Base-by-base conservation (phyloP, 169 alveolate genomes). In the Cryptosporidium canis region DNA sequence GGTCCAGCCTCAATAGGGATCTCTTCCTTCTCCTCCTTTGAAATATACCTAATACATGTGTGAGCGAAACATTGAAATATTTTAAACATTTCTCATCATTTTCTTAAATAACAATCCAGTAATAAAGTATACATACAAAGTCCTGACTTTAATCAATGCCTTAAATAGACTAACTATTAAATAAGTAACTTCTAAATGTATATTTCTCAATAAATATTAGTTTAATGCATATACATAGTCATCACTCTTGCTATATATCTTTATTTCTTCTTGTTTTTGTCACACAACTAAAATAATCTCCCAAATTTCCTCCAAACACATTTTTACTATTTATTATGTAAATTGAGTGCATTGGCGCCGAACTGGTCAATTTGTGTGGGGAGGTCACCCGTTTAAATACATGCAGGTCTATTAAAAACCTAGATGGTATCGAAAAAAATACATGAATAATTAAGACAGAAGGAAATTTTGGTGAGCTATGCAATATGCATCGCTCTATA, bases 301-400 rank as follows among this genome's bases (percentile, higher is more conserved):
- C 68, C 63, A 61, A 61, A 18, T 61, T 61, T 35, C 68, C 41
- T 35, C 68, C 41, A 24, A 61, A 27, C 33, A 39, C 33, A 61
- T 14, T 61, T 33, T 61, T 61, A 31, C 48, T 35, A 61, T 11
- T 61, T 33, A 6, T 14, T 33, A 61, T 61, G 27, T 44, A 61
- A 61, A 61, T 61, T 61, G 68, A 61, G 68, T 61, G 68, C 68
- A 61, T 61, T 61, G 68, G 68, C 68, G 68, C 68, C 68, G 31
- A 61, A 61, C 45, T 16, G 68, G 68, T 61, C 68, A 61, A 27
- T 21, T 27, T 27, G 16, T 61, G 68, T 61, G 68, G 68, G 68
- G 68, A 61, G 31, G 68, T 61, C 68, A 61, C 68, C 68, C 68
- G 68, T 44, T 0, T 16, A 44, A 6, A 35, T 61, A 21, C 45